phyloP scores from a whole-genome alignment of 306 rosid genomes.

The Rubus parviflorus region DNA sequence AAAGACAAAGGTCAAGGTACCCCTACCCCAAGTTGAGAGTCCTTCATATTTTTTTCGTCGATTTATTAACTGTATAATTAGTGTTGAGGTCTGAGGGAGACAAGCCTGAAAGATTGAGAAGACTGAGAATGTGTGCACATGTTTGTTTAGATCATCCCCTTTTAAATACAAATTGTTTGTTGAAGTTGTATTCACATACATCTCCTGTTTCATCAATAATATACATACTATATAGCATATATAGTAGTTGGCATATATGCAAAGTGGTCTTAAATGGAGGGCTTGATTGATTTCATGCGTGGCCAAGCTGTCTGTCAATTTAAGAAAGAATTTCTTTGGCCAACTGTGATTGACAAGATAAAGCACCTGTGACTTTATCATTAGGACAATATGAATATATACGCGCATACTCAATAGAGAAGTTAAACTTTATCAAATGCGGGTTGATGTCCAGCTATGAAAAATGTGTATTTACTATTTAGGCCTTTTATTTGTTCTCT shows the following conservation, averaged over 20 bases:
- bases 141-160: background rate
- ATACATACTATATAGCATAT: background rate
- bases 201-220: background rate
- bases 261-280: background rate
- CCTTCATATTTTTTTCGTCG: background rate
- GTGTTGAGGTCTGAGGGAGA: background rate
- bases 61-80: slow-evolving; percentile 10
- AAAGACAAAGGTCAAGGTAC: slow-evolving; percentile 43
- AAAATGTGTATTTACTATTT: too few relatives aligned
- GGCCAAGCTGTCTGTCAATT: background rate
- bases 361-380: slow-evolving; percentile 1
- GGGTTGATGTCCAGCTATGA: too few relatives aligned
- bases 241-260: background rate
- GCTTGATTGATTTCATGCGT: background rate
- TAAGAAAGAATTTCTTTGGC: background rate
- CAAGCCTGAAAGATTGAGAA: background rate
- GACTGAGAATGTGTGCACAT: slow-evolving; percentile 1
- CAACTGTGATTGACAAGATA: slow-evolving; percentile 4
- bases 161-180: background rate
- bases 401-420: background rate
- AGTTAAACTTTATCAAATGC: too few relatives aligned
- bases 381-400: background rate
- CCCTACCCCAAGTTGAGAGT: slow-evolving; percentile 55
- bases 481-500: too few relatives aligned
- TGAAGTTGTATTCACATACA: background rate